A percentile compares a stretch with the other conserved stretches of the same genome.
Conservation (phyloP, 1,284 basidiomycete genomes). For the Phlebopus sp. region DNA sequence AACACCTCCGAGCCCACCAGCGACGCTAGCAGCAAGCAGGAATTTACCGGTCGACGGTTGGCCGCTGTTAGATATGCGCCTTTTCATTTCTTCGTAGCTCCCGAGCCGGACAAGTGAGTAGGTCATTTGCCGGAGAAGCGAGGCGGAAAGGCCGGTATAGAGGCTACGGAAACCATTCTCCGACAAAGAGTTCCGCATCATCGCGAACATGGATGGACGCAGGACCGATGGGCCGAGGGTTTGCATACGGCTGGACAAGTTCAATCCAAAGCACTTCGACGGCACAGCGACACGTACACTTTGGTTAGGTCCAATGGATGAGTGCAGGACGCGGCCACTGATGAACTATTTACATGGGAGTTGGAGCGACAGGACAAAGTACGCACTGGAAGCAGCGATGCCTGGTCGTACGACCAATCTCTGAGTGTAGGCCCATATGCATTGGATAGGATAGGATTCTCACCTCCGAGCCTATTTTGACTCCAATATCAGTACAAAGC, state of each 20-base stretch:
- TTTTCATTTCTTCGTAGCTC: slow-evolving; percentile 78
- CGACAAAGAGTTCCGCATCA: slow-evolving; percentile 55
- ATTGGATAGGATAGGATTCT: slow-evolving; percentile 19
- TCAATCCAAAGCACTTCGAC: neutral
- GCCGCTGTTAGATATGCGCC: slow-evolving; percentile 46
- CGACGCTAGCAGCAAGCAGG: slow-evolving; percentile 62
- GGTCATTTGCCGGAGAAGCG: slow-evolving; percentile 87
- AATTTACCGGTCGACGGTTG: slow-evolving; percentile 52
- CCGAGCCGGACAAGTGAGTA: slow-evolving; percentile 88
- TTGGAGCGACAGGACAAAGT: neutral
- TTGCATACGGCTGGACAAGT: slow-evolving; percentile 65
- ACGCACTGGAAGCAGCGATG: slow-evolving; percentile 73
- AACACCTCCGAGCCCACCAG: slow-evolving; percentile 77
- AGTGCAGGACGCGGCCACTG: slow-evolving; percentile 84
- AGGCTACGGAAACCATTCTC: slow-evolving; percentile 69
- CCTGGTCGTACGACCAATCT: slow-evolving; percentile 39
- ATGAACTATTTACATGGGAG: slow-evolving; percentile 9
- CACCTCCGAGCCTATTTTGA: slow-evolving; percentile 67
- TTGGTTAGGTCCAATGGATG: slow-evolving; percentile 86
- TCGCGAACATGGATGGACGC: slow-evolving; percentile 54
- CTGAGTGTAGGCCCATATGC: slow-evolving; percentile 2
- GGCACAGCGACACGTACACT: slow-evolving; percentile 54
- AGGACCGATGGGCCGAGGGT: slow-evolving; percentile 51
- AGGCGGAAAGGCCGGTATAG: slow-evolving; percentile 83
- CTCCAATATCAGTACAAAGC: slow-evolving; percentile 9